phyloP scores from a whole-genome alignment of 1,139 yeast species.

The Protomyces macrosporus region DNA sequence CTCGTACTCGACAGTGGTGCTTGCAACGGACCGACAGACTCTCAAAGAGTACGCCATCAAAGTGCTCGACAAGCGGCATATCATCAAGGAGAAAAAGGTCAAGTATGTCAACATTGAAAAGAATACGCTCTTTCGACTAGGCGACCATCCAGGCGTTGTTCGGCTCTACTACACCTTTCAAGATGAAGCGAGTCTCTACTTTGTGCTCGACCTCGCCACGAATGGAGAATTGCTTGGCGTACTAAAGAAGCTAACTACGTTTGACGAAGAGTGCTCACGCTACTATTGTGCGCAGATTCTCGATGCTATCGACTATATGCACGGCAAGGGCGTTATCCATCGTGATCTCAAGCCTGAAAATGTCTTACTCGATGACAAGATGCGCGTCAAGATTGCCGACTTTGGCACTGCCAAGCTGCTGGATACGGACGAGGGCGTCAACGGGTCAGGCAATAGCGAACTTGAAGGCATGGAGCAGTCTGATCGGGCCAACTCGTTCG shows the following conservation, averaged over 20 bases:
- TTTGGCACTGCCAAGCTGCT: conserved; percentile 94
- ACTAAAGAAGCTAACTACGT: conserved; percentile 62
- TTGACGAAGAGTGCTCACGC: conserved; percentile 70
- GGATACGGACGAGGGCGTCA: conserved; percentile 43
- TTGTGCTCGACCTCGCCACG: conserved; percentile 87
- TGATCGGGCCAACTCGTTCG: conserved; percentile 73
- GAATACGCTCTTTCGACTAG: conserved; percentile 78
- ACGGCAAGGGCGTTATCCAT: conserved; percentile 76
- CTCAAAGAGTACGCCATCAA: conserved; percentile 78
- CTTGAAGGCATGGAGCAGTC: conserved; percentile 40
- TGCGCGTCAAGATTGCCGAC: conserved; percentile 88
- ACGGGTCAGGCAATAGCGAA: conserved; percentile 44
- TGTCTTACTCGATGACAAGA: conserved; percentile 63
- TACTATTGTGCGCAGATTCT: conserved; percentile 73
- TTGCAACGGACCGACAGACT: conserved; percentile 75
- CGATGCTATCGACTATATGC: conserved; percentile 83
- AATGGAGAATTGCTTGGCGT: conserved; percentile 84
- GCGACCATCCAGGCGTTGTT: conserved; percentile 82
- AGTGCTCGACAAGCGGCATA: conserved; percentile 85
- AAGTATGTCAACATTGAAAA: conserved; percentile 95
- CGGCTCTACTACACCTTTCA: conserved; percentile 89
- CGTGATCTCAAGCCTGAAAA: conserved; percentile 96
- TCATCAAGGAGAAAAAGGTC: conserved; percentile 88
- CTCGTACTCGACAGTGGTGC: conserved; percentile 81
- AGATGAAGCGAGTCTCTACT: conserved; percentile 79